Base-by-base conservation (phyloP, 441 rosid genomes). In the Erysimum cheiri region DNA sequence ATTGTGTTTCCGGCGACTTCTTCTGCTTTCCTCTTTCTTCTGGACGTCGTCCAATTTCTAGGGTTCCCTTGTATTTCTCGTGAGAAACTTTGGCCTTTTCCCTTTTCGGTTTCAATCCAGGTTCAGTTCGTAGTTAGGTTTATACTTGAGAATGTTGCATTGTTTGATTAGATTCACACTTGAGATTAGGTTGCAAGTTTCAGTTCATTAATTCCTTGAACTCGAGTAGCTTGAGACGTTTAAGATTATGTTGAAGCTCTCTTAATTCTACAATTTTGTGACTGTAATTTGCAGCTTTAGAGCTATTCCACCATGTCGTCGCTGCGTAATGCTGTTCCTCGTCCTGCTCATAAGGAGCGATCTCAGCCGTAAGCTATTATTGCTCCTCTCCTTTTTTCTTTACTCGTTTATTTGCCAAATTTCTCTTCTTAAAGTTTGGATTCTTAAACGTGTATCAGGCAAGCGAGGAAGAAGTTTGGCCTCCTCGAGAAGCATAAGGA, bases 401-500 rank as follows among this genome's bases (percentile, higher is more conserved):
- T 10, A 1, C 55, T 71, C 14, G 35, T 47, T 28, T 8, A 0
- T 8, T 40, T 52, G 15, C 2, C 36, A 35, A 49, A 0, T 0
- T 9, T 31, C 35, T 17, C 2, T 41, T 61, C 19, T 13, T 13
- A 4, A 29, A 32, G 33, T 54, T 39, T 29, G 12, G 53, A 44
- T 17, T 68, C 47, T 60, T 5, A 17, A 29, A 64, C 24, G 12
- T 33, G 12, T 33, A 10, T 57, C 74, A 94, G 99, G 44, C 76
- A 85, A 14, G 78, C 88, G 40, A 86, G 96, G 86, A 88, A 83
- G 80, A 88, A 53, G 69, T 90, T 76, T 63, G 99, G 98, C 17
- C 77, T 92, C 35, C 94, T 90, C 14, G 96, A 94, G 82, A 92
- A 94, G 76, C 98, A 94, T 73, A 90, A 92, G 80, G 99, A 94